Percentiles rank a stretch among this genome's conserved stretches.
Conservation (phyloP, 352 stramenopile species). For the Peronospora farinosa region DNA sequence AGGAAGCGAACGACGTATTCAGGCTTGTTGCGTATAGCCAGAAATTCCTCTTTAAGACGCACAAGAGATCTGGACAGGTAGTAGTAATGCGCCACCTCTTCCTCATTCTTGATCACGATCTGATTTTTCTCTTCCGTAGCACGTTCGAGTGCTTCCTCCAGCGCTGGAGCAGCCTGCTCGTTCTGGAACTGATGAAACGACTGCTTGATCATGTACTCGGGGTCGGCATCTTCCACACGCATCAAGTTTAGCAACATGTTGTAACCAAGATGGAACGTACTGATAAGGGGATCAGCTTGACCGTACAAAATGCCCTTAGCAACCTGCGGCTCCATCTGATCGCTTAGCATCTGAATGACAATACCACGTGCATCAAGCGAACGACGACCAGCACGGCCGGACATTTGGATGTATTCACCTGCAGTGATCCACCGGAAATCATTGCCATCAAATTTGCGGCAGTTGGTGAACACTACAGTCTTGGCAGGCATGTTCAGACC, state of each 20-base stretch:
- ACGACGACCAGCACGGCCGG: slow-evolving; percentile 93
- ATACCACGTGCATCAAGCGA: slow-evolving; percentile 97
- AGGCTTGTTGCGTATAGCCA: slow-evolving; percentile 88
- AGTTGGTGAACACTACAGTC: slow-evolving; percentile 98
- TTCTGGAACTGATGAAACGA: slow-evolving; percentile 96
- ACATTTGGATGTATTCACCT: slow-evolving; percentile 95
- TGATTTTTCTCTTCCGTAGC: slow-evolving; percentile 79
- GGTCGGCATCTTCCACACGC: slow-evolving; percentile 93
- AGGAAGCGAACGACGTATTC: slow-evolving; percentile 92
- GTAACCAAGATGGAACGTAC: slow-evolving; percentile 97
- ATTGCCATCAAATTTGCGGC: slow-evolving; percentile 94
- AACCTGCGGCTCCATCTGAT: slow-evolving; percentile 97
- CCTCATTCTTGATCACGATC: slow-evolving; percentile 88
- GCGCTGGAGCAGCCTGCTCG: slow-evolving; percentile 64
- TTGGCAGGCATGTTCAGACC: slow-evolving; percentile 99
- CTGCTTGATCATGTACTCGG: slow-evolving; percentile 97
- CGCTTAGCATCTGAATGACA: slow-evolving; percentile 98
- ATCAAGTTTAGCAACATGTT: slow-evolving; percentile 99
- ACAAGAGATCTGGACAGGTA: slow-evolving; percentile 90
- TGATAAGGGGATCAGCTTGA: slow-evolving; percentile 60
- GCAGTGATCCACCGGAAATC: slow-evolving; percentile 94
- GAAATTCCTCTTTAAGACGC: slow-evolving; percentile 88
- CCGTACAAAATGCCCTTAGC: slow-evolving; percentile 92
- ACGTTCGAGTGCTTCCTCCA: slow-evolving; percentile 76
- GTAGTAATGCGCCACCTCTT: slow-evolving; percentile 85